Percentiles rank a stretch among this genome's conserved stretches.
phyloP scores from a whole-genome alignment of 2,329 filamentous ascomycete genomes.

The Apiospora phragmitis region DNA sequence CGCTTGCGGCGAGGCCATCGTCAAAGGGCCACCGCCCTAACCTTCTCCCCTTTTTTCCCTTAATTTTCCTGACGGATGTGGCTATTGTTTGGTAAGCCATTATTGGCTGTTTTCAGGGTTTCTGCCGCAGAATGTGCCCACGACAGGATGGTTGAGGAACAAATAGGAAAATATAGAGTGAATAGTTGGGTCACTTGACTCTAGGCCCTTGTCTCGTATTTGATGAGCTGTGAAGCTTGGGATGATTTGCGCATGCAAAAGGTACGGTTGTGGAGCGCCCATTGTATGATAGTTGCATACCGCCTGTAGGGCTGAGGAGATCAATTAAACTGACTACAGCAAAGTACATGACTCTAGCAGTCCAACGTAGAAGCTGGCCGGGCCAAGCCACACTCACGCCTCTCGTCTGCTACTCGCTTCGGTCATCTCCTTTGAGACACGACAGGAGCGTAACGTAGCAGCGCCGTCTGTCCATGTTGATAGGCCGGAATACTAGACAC shows the following conservation, averaged over 20 bases:
- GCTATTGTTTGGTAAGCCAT: background rate
- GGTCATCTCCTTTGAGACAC: slow-evolving; percentile 11
- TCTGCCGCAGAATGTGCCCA: background rate
- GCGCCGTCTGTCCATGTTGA: background rate
- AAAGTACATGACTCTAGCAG: background rate
- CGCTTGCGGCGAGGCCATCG: background rate
- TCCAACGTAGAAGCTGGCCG: background rate
- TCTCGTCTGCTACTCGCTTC: background rate
- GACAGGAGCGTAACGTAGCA: slow-evolving; percentile 9
- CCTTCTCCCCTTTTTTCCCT: background rate
- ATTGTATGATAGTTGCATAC: background rate
- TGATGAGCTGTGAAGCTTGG: background rate
- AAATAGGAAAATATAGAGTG: background rate
- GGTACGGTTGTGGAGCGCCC: background rate
- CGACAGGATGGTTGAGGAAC: background rate
- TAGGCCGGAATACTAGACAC: background rate
- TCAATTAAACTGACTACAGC: background rate
- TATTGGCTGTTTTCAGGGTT: background rate
- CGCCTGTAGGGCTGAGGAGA: slow-evolving; percentile 9
- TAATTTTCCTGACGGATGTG: background rate
- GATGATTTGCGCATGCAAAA: slow-evolving; percentile 8
- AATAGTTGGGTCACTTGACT: background rate
- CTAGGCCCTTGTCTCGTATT: background rate
- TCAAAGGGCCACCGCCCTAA: background rate
- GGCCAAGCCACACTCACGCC: slow-evolving; percentile 8